Conservation (phyloP, 1,139 yeast species). For the Chernovozyma sophiae-reginae region DNA sequence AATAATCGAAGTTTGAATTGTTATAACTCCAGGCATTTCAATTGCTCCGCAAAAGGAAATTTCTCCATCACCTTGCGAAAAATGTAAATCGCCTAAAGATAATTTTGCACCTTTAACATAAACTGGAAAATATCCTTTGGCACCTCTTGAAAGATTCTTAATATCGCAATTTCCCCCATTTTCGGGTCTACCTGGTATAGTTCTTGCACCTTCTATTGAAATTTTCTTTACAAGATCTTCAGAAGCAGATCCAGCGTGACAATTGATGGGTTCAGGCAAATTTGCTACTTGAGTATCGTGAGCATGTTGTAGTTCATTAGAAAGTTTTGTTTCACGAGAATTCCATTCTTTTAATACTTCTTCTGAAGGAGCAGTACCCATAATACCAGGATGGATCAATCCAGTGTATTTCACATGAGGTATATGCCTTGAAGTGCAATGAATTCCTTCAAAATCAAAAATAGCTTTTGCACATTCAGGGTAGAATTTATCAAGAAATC, state of each 20-base stretch:
- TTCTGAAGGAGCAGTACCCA: slow-evolving; percentile 46
- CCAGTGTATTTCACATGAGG: slow-evolving; percentile 45
- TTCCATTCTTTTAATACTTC: slow-evolving; percentile 43
- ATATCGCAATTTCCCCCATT: slow-evolving; percentile 53
- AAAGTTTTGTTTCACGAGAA: slow-evolving; percentile 31
- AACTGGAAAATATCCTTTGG: slow-evolving; percentile 45
- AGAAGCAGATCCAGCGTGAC: slow-evolving; percentile 36
- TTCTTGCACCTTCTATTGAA: slow-evolving; percentile 42
- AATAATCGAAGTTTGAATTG: slow-evolving; percentile 34
- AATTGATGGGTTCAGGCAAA: slow-evolving; percentile 31
- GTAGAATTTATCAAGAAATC: slow-evolving; percentile 43
- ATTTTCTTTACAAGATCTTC: slow-evolving; percentile 21
- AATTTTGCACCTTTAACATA: slow-evolving; percentile 45
- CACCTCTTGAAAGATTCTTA: slow-evolving; percentile 45
- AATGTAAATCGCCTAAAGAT: slow-evolving; percentile 47
- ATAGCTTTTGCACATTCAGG: slow-evolving; percentile 50
- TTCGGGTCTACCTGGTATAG: slow-evolving; percentile 51
- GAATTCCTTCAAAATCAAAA: slow-evolving; percentile 49
- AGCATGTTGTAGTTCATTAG: slow-evolving; percentile 22
- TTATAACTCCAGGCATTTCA: slow-evolving; percentile 48
- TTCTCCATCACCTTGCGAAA: slow-evolving; percentile 51
- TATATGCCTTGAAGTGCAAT: slow-evolving; percentile 44
- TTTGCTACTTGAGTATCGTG: slow-evolving; percentile 37
- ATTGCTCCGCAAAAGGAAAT: slow-evolving; percentile 52
- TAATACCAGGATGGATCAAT: slow-evolving; percentile 45